Conservation (phyloP, 73 alveolate species). For the Paramecium sonneborni region DNA sequence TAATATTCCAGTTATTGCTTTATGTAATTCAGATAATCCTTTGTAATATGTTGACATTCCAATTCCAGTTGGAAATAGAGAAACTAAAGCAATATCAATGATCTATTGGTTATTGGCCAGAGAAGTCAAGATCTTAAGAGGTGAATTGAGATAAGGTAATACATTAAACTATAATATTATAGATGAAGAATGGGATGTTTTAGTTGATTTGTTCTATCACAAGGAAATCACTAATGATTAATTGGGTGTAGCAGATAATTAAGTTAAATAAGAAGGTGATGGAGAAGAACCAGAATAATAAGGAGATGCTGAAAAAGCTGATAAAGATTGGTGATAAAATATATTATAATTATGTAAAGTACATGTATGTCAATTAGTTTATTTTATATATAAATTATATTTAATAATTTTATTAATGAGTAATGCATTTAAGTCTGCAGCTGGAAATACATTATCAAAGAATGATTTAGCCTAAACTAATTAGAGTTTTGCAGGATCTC, state of each 20-base stretch:
- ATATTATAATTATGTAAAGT: slow-evolving; percentile 12
- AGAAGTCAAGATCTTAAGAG: slow-evolving; percentile 93
- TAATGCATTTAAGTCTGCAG: slow-evolving; percentile 33
- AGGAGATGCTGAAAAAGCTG: slow-evolving; percentile 9
- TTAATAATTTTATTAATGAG: not conserved
- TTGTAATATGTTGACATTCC: slow-evolving; percentile 94
- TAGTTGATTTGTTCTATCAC: slow-evolving; percentile 69
- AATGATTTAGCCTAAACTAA: slow-evolving; percentile 50
- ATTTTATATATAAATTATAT: not conserved
- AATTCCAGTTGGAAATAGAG: slow-evolving; percentile 96
- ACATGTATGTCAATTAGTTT: not conserved
- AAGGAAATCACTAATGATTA: slow-evolving; percentile 63
- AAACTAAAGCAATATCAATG: slow-evolving; percentile 86
- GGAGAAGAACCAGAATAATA: slow-evolving; percentile 41
- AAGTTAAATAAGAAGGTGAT: slow-evolving; percentile 59
- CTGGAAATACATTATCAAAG: slow-evolving; percentile 34
- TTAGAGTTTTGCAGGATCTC: slow-evolving; percentile 61
- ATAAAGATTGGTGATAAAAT: slow-evolving; percentile 14
- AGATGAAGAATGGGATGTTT: slow-evolving; percentile 72
- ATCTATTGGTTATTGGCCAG: slow-evolving; percentile 94
- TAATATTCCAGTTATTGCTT: slow-evolving; percentile 94
- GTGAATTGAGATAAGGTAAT: slow-evolving; percentile 62
- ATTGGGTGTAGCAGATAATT: slow-evolving; percentile 14
- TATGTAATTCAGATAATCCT: slow-evolving; percentile 91
- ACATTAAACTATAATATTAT: not conserved